Evolutionary conservation across 495 filamentous ascomycete species (phyloP), one percentile per base, ranked within the genome.

Genomic region (Coniosporium apollinis): DNA sequence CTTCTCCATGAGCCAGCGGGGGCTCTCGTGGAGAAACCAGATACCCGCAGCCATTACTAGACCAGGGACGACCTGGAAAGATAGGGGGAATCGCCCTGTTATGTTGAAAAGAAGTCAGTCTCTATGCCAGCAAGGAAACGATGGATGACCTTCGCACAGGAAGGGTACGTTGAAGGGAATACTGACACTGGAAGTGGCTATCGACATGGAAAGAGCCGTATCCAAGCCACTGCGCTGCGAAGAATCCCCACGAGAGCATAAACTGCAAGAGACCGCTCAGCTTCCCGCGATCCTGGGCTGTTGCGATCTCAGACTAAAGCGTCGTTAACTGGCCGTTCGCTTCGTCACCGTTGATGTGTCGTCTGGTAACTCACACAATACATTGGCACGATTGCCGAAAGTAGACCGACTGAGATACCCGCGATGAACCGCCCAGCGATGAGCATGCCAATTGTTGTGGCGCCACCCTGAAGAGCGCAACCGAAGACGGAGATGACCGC

Each of bases 21-120:
- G 70, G 0, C 65, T 68, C 44, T 73, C 70, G 7, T 57, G 56
- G 9, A 73, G 56, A 42, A 67, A 69, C 43, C 59, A 61, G 19
- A 68, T 50, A 8, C 67, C 66, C 5, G 51, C 38, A 5, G 50
- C 54, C 16, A 75, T 53, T n/a, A 66, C 41, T 3, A 72, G 28
- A 5, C 63, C 58, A 5, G 68, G 69, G 1, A 64, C 46, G 21
- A 56, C 57, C 40, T 72, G 68, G 17, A 72, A 60, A 11, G 64
- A 62, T 15, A 75, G 59, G 0, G 68, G 69, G 22, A 73, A 62
- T 22, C 69, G 54, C 70, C 70, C n/a, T n/a, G n/a, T n/a, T n/a
- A n/a, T n/a, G n/a, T 70, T 44, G 64, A 52, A 31, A 68, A 65
- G 10, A 55, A 50, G 19, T 57, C 57, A 0, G 49, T 55, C 46